Evolutionary conservation across 371 early-diverging fungal species (phyloP), one percentile per base, ranked within the genome.

Genomic region (Apophysomyces variabilis): DNA sequence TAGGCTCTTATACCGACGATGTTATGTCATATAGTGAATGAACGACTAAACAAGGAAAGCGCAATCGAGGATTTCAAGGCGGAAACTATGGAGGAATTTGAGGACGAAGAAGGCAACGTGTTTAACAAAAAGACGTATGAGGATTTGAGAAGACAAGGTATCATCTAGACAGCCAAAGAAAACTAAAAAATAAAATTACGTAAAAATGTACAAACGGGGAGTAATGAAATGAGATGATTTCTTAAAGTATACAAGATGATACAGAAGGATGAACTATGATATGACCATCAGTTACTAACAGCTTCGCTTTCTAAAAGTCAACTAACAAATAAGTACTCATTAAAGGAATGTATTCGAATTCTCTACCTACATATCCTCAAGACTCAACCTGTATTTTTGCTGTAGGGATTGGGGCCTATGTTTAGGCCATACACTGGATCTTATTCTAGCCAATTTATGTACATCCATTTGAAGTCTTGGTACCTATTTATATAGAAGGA

Each of bases 101-200:
- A 99, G 75, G 99, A 99, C 72, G 85, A 81, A 8, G 94, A 94
- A 64, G 99, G 99, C 68, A 99, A 99, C 70, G 98, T 99, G 57
- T 98, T 94, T 70, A 96, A 96, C 85, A 96, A 93, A 69, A 98
- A 97, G 88, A 97, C 96, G 5, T 99, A 95, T 74, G 93, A 97
- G 73, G 96, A 95, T 80, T 85, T 96, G 62, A 90, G 92, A 80
- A 87, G 97, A 68, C 97, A 96, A 74, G 96, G 96, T 7, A 85
- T 96, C 57, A 82, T 96, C 57, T 95, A 87, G 80, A 44, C 46
- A 14, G 21, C 32, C 32, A 37, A 64, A 64, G 16, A 64, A 64
- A 64, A 41, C 32, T 3, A 26, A 26, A 26, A 26, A 26, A 26
- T 26, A 26, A 26, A 26, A 26, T 26, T 26, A 26, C 32, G 32